Evolutionary conservation across 352 stramenopile species (phyloP), one percentile per base, ranked within the genome.

Genomic region (Globisporangium uncinulatum): DNA sequence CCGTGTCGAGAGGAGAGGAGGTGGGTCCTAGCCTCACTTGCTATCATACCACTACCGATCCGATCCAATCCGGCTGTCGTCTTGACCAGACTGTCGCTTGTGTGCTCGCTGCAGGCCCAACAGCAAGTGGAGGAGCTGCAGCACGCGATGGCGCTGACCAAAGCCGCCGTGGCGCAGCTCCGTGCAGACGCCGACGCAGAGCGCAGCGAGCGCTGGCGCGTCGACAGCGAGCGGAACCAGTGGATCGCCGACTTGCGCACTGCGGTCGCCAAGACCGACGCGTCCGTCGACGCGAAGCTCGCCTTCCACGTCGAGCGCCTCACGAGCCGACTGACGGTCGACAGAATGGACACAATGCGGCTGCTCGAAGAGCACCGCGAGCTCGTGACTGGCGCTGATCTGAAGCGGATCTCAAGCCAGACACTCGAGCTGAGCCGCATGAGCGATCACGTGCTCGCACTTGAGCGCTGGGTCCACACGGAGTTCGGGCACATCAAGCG

Each of bases 141-240:
- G 14, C 42, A 71, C 37, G 57, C 71, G 3, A 34, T 74, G 9
- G 59, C 74, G 31, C 58, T 77, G 32, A 56, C 79, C 21, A 75
- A 85, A 51, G 63, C 69, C 48, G 51, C 65, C 14, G 48, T 79
- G 10, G 42, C 65, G 8, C 79, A 87, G 54, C 57, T 89, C 15
- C 76, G 77, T 5, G 59, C 51, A 2, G 81, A 89, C 7, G 39
- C 79, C n/a, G 76, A 89, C 15, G 56, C 67, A 15, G 77, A 92
- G 19, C 78, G 78, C 9, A 86, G 60, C 43, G 65, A 83, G 51
- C 70, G 73, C 19, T 83, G 76, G 69, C 74, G 67, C 29, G 36
- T 63, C 7, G 67, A 74, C 34, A 66, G 56, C 20, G 70, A 76
- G 11, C 61, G 65, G 2, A 69, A 58, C 24, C 67, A 74, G 24